Evolutionary conservation across 805 yeast genomes (phyloP), one percentile per base, ranked within the genome.

Genomic region (Wickerhamomyces alni): DNA sequence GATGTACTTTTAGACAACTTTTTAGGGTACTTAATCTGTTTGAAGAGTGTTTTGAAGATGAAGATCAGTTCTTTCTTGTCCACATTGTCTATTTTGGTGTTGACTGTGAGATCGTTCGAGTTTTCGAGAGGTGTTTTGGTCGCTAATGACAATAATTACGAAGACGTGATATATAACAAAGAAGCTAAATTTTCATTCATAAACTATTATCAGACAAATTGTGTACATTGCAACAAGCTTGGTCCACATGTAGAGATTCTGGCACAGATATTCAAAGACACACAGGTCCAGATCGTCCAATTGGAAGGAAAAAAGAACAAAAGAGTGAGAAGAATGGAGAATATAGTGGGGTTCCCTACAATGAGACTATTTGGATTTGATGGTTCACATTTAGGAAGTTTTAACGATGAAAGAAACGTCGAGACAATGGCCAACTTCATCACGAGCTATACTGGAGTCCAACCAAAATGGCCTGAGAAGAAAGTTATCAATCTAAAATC

Each of bases 311-410:
- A 56, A 11, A 40, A 48, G 11, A 63, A 63, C 45, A 54, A 51
- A 28, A 51, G 65, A 15, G 55, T 74, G 7, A 57, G 68, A 29
- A 49, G 48, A 26, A 53, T 67, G 35, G 74, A 75, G 42, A 48
- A 52, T 13, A 59, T 78, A 3, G 43, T 47, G 10, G 66, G 64
- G 16, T 79, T 63, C 51, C 86, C 86, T 2, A 61, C 71, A 1
- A 41, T 79, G 36, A 66, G 69, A 46, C 50, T 78, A 7, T 69
- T 73, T 43, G 57, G 69, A 26, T 60, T 62, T 35, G 58, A 60
- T 30, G 71, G 74, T 2, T 67, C 64, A 35, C 58, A 62, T 39
- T 60, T 72, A 5, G 63, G 58, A 0, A 55, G 61, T 2, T 77
- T 62, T 48, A 49, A 51, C 2, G 66, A 63, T 2, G 62, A 59